Conservation (phyloP, 2,329 filamentous ascomycete species). For the Apiospora hydei region DNA sequence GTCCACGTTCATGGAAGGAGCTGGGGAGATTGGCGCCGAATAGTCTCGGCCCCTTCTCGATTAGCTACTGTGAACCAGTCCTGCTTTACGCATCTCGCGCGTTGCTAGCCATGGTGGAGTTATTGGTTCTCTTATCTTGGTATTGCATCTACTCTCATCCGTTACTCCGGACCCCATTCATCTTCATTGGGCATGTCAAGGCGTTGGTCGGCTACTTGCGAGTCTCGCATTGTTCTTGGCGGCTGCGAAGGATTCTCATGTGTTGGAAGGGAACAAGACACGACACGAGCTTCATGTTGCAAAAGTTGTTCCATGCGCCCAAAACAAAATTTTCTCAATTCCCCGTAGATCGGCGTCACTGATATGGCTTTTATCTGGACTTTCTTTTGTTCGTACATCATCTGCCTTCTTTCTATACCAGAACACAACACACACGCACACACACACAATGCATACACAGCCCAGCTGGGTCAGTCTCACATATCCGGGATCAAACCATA, state of each 20-base stretch:
- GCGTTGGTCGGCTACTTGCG: slow-evolving; percentile 40
- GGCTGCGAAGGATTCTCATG: slow-evolving; percentile 26
- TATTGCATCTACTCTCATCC: slow-evolving; percentile 27
- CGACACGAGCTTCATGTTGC: slow-evolving; percentile 27
- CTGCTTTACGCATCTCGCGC: slow-evolving; percentile 16
- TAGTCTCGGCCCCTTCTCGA: slow-evolving; percentile 41
- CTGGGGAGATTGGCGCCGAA: slow-evolving; percentile 64
- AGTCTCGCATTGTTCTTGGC: slow-evolving; percentile 23
- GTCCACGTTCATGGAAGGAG: slow-evolving; percentile 54
- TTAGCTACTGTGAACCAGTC: slow-evolving; percentile 3
- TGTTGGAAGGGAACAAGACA: slow-evolving; percentile 26
- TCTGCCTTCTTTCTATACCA: slow-evolving; percentile 19
- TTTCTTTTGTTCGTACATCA: slow-evolving; percentile 22
- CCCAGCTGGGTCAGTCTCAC: slow-evolving; percentile 5
- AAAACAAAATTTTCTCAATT: slow-evolving; percentile 19
- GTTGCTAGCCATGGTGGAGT: slow-evolving; percentile 15
- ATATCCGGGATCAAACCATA: not conserved
- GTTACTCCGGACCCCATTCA: slow-evolving; percentile 16
- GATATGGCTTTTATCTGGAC: slow-evolving; percentile 22
- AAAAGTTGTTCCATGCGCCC: slow-evolving; percentile 21
- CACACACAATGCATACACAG: slow-evolving; percentile 15
- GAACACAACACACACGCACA: slow-evolving; percentile 16
- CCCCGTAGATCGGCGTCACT: slow-evolving; percentile 23
- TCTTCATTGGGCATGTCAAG: slow-evolving; percentile 40
- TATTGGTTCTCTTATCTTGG: slow-evolving; percentile 9